Evolutionary conservation across 1,284 basidiomycete species (phyloP).

Genomic region (Cystobasidium slooffiae): DNA sequence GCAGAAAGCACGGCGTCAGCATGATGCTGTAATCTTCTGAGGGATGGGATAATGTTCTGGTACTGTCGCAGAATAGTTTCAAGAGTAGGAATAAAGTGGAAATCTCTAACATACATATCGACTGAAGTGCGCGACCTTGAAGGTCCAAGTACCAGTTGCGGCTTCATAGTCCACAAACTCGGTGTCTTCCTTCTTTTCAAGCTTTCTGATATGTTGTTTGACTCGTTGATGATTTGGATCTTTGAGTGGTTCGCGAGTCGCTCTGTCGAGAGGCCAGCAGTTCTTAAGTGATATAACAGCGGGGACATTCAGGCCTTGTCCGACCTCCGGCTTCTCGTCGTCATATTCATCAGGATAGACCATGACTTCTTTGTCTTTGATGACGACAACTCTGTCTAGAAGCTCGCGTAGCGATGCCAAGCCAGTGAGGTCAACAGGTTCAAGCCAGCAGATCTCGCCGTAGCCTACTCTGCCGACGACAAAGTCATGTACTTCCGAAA

Average conservation of each 20-base stretch:
- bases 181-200: slow-evolving; percentile 83
- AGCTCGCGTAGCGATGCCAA: slow-evolving; percentile 78
- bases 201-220: slow-evolving; percentile 76
- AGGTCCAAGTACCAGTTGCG: slow-evolving; percentile 85
- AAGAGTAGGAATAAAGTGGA: slow-evolving; percentile 5
- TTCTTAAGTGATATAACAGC: slow-evolving; percentile 78
- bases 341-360: slow-evolving; percentile 89
- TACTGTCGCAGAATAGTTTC: background rate
- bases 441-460: slow-evolving; percentile 86
- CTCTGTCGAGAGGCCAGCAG: slow-evolving; percentile 90
- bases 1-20: background rate
- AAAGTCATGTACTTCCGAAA: slow-evolving; percentile 72
- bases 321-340: slow-evolving; percentile 71
- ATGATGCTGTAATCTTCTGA: too few species aligned
- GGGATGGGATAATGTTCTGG: background rate
- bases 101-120: slow-evolving; percentile 40
- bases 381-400: slow-evolving; percentile 82
- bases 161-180: slow-evolving; percentile 82
- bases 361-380: slow-evolving; percentile 87
- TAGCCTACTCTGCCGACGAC: slow-evolving; percentile 85
- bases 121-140: slow-evolving; percentile 86
- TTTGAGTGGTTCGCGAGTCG: slow-evolving; percentile 85
- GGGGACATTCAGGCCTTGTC: slow-evolving; percentile 85
- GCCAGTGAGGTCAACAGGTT: slow-evolving; percentile 89
- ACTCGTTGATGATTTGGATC: slow-evolving; percentile 72